phyloP scores from a whole-genome alignment of 768 basidiomycete species.

The Lentinula boryana region DNA sequence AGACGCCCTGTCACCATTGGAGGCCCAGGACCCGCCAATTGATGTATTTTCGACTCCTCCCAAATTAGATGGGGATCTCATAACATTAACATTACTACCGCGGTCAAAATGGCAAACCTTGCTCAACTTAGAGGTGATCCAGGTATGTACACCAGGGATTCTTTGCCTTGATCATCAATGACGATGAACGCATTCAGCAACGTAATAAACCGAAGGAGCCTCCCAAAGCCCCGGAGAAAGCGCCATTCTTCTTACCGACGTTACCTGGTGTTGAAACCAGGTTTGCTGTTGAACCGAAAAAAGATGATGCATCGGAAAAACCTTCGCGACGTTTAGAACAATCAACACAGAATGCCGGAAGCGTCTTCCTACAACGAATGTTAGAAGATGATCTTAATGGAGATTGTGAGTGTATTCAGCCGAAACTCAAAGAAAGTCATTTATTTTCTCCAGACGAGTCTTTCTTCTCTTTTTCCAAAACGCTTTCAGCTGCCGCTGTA shows the following conservation, averaged over 20 bases:
- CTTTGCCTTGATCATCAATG: background rate
- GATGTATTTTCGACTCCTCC: conserved; percentile 83
- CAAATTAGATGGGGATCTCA: conserved; percentile 84
- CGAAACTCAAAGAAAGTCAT: conserved; percentile 1
- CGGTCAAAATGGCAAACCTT: conserved; percentile 94
- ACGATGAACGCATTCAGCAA: conserved; percentile 42
- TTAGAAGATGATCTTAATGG: conserved; percentile 46
- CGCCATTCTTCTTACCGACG: conserved; percentile 96
- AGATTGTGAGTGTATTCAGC: conserved; percentile 54
- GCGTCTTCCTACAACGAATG: conserved; percentile 67
- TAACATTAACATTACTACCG: conserved; percentile 89
- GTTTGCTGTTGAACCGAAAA: conserved; percentile 54
- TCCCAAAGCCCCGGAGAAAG: conserved; percentile 90
- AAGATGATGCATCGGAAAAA: conserved; percentile 32
- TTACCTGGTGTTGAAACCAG: conserved; percentile 81
- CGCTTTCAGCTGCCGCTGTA: conserved; percentile 82
- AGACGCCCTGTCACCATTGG: conserved; percentile 62
- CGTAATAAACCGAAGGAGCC: conserved; percentile 96
- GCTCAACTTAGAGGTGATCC: conserved; percentile 93
- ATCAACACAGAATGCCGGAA: conserved; percentile 45
- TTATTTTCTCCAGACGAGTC: conserved; percentile 49
- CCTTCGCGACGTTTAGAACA: conserved; percentile 50
- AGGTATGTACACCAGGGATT: conserved; percentile 36
- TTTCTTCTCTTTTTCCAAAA: conserved; percentile 82
- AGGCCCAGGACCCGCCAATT: conserved; percentile 49